Base-by-base conservation (phyloP, 805 yeast genomes). In the Ascoidea asiatica region DNA sequence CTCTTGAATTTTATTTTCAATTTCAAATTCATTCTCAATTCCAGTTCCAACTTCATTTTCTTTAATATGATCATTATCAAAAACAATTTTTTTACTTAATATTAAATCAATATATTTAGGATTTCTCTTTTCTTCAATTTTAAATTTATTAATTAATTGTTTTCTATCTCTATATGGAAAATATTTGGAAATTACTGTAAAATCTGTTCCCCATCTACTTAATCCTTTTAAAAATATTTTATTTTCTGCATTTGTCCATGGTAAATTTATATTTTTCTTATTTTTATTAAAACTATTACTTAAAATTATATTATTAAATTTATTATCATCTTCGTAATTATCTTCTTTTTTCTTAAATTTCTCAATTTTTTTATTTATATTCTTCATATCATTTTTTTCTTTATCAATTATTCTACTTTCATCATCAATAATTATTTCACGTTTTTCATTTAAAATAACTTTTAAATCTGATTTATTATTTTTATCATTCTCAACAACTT, bases 391-490 rank as follows among this genome's bases (percentile, higher is more conserved):
- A 29, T 29, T 29, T 2, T 15, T 29, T 29, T 29, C 35, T 29
- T 29, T 8, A 15, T 2, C 8, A 15, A 29, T 2, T 2, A 29
- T 2, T 29, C 15, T 8, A 11, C 15, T 2, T 29, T 29, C 35
- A 11, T 29, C 35, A 8, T 29, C 35, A 29, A 29, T 29, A 11
- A 11, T 8, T 11, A 29, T 29, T 29, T 3, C 35, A 47, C 55
- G 45, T 55, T 51, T 53, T 29, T 48, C 49, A 18, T 53, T 50
- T 21, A 53, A 50, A 35, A 49, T 42, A 37, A 53, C 55, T 38
- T 53, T 55, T 17, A 52, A 53, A 33, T 52, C 60, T 1, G 62
- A 53, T 21, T 58, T 65, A n/a, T n/a, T n/a, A n/a, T n/a, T n/a
- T 19, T 60, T 61, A 4, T 64, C 59, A 4, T 59, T 53, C 13